phyloP scores from a whole-genome alignment of 176 grass and related monocot genomes.

The Elaeis guineensis region DNA sequence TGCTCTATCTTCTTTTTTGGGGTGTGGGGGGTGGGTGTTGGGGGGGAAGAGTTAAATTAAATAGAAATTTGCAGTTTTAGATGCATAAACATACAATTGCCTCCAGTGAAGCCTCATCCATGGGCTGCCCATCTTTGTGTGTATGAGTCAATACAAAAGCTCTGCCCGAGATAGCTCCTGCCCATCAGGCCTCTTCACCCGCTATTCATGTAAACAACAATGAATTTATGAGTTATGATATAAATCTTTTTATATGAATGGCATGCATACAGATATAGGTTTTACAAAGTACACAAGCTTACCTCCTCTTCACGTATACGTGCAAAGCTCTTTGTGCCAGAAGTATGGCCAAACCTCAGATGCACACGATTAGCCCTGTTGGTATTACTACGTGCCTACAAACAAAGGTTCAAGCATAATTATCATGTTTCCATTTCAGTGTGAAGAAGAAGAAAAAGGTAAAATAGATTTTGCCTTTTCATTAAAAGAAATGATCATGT shows the following conservation, averaged over 20 bases:
- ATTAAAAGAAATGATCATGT: no score
- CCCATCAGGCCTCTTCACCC: slow-evolving; percentile 35
- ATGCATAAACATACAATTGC: slow-evolving; percentile 26
- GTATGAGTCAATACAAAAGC: slow-evolving; percentile 46
- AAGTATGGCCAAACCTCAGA: slow-evolving; percentile 24
- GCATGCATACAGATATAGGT: neutral
- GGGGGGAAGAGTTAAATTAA: no score
- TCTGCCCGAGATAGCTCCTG: slow-evolving; percentile 30
- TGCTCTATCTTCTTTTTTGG: no score
- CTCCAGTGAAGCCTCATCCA: slow-evolving; percentile 31
- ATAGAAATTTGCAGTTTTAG: no score
- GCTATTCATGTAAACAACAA: slow-evolving; percentile 22
- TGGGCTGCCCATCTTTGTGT: slow-evolving; percentile 37
- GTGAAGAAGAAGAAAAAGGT: no score
- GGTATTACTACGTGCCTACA: slow-evolving; percentile 30
- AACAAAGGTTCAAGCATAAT: neutral
- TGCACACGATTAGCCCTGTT: slow-evolving; percentile 34
- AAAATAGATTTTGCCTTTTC: no score
- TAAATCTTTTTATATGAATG: slow-evolving; percentile 11
- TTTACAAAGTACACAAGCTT: slow-evolving; percentile 19
- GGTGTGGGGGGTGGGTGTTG: no score
- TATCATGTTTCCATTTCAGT: no score
- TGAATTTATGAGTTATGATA: no score
- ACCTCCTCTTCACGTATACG: slow-evolving; percentile 49
- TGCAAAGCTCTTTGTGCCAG: slow-evolving; percentile 52